These are phyloP conservation scores for Aegilops longissima DNA, from an alignment of 176 grass and related monocot genomes.

Conservation along the genomic window DNA sequence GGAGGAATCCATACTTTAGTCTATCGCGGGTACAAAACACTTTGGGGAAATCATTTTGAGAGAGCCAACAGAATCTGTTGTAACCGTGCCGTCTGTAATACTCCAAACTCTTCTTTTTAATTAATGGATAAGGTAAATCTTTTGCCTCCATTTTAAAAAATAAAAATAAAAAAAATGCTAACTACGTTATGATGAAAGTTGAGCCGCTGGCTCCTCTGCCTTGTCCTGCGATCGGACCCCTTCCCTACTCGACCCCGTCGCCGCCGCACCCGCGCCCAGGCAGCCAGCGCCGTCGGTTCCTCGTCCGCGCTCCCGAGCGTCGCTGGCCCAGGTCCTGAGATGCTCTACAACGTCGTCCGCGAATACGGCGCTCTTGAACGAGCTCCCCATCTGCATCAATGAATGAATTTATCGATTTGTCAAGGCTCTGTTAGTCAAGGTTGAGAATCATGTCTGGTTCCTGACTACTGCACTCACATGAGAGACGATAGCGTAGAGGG, in stretches of 20 bases:
- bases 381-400: conserved; percentile 68
- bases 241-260: background rate
- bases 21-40: no score
- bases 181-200: background rate
- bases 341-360: conserved; percentile 35
- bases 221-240: background rate
- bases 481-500: conserved; percentile 79
- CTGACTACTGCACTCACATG: conserved; percentile 46
- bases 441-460: background rate
- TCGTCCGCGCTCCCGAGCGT: background rate
- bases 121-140: no score
- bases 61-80: no score
- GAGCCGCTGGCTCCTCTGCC: background rate
- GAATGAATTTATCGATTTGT: background rate
- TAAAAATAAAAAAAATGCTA: no score
- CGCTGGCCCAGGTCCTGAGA: conserved; percentile 34
- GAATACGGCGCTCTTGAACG: conserved; percentile 83
- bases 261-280: background rate
- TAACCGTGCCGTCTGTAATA: no score
- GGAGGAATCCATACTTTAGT: no score
- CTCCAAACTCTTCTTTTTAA: no score
- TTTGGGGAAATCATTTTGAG: no score
- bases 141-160: no score
- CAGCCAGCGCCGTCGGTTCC: background rate
- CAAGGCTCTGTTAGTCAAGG: background rate